These are phyloP conservation scores for Emericellopsis cladophorae DNA, from an alignment of 2,329 filamentous ascomycete genomes.

Conservation along the genomic window DNA sequence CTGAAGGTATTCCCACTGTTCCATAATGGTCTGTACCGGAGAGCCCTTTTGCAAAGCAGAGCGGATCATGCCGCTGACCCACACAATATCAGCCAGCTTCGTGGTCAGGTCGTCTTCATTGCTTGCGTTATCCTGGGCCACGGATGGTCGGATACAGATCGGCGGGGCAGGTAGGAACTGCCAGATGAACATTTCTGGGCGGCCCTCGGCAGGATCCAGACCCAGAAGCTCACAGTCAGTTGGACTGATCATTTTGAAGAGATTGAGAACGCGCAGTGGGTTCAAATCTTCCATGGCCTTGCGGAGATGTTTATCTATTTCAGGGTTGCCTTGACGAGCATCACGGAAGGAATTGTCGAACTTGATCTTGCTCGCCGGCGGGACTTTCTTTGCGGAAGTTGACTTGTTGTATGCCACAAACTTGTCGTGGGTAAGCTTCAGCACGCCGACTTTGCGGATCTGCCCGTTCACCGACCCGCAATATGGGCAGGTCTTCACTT, in stretches of 20 bases:
- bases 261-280: slow-evolving; percentile 73
- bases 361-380: slow-evolving; percentile 66
- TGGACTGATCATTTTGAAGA: slow-evolving; percentile 79
- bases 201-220: slow-evolving; percentile 71
- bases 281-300: slow-evolving; percentile 94
- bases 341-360: slow-evolving; percentile 80
- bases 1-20: slow-evolving; percentile 96
- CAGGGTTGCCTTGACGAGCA: slow-evolving; percentile 64
- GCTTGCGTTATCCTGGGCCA: slow-evolving; percentile 82
- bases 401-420: slow-evolving; percentile 83
- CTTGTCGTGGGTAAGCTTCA: slow-evolving; percentile 91
- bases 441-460: slow-evolving; percentile 81
- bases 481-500: slow-evolving; percentile 69
- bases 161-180: slow-evolving; percentile 90
- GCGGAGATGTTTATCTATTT: slow-evolving; percentile 80
- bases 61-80: slow-evolving; percentile 78
- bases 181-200: slow-evolving; percentile 97
- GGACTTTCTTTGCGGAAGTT: slow-evolving; percentile 70
- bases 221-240: slow-evolving; percentile 86
- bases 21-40: slow-evolving; percentile 80
- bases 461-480: slow-evolving; percentile 79
- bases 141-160: slow-evolving; percentile 86
- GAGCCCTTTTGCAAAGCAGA: slow-evolving; percentile 74
- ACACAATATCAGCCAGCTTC: slow-evolving; percentile 92
- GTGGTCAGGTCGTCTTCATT: slow-evolving; percentile 96